Conservation (phyloP, 192 early-diverging fungal species). For the Geosiphon pyriformis region DNA sequence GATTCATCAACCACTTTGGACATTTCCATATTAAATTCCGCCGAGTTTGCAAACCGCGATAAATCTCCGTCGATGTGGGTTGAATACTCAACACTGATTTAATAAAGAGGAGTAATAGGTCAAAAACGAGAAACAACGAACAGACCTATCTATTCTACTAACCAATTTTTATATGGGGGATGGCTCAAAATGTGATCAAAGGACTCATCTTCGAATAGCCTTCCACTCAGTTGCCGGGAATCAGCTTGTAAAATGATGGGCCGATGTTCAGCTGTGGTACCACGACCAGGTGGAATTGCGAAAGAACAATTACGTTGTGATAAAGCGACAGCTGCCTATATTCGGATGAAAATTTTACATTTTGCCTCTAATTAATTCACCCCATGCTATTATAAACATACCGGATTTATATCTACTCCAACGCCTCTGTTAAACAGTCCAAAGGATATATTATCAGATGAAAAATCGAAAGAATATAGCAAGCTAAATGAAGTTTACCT, state of each 20-base stretch:
- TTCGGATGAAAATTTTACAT: background rate
- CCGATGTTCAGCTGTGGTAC: conserved; percentile 68
- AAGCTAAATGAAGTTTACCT: conserved; percentile 34
- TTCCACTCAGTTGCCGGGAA: conserved; percentile 58
- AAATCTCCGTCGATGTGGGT: conserved; percentile 85
- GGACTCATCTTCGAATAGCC: conserved; percentile 63
- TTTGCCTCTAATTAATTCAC: background rate
- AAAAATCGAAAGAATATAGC: background rate
- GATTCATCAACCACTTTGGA: conserved; percentile 62
- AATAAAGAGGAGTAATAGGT: background rate
- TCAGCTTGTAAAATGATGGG: conserved; percentile 82
- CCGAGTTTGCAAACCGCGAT: conserved; percentile 67
- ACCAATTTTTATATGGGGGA: conserved; percentile 92
- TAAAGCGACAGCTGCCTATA: conserved; percentile 69
- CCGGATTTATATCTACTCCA: conserved; percentile 87
- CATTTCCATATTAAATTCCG: conserved; percentile 76
- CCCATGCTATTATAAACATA: conserved; percentile 26
- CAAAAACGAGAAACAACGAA: background rate
- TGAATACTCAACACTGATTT: conserved; percentile 60
- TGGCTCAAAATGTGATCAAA: conserved; percentile 90
- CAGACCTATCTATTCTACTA: conserved; percentile 1
- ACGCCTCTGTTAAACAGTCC: conserved; percentile 43
- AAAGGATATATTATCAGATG: background rate
- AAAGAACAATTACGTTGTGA: conserved; percentile 86
- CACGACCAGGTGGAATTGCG: conserved; percentile 54